Base-by-base conservation (phyloP, 345 rosid species). In the Arabis hirsuta region DNA sequence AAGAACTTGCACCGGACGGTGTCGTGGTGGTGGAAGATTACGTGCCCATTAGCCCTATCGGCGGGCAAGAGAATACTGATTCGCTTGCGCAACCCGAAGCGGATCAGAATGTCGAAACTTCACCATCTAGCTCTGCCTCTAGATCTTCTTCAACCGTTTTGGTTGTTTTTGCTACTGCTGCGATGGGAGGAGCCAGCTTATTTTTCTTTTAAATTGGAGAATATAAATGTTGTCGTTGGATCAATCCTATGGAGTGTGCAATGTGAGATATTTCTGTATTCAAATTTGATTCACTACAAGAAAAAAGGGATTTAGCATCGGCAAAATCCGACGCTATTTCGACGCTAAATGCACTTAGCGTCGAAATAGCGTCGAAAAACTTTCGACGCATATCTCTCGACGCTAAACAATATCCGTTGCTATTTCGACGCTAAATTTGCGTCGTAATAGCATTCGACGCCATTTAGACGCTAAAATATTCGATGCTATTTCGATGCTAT, bases 1-100 rank as follows among this genome's bases (percentile, higher is more conserved):
- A 39, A 48, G 79, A 76, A 36, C 75, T 76, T 36, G 79, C 79
- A 48, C 79, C 79, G 2, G 71, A 47, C n/a, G 76, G 79, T 56
- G 45, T 76, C 4, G 46, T 2, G 22, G 75, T 56, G 41, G 75
- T 70, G 7, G 76, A 19, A 0, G 79, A 76, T 70, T 76, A 69
- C 61, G 32, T 22, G 22, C 79, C 79, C 7, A 48, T 63, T 47
- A 43, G 62, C 59, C 55, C 79, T 16, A 16, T 0, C 2, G 71
- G 44, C 0, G 71, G 39, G 19, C 12, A 7, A 47, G 59, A 48
- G 6, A 41, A 4, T 11, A 7, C 32, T 26, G 46, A 63, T 36
- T 16, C 65, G 11, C 63, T 67, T 53, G 75, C 59, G 6, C 71
- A 69, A 48, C 65, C 74, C n/a, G 79, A 76, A 20, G 29, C 34